Evolutionary conservation across 192 early-diverging fungal species (phyloP).

Genomic region (Entomortierella beljakovae): DNA sequence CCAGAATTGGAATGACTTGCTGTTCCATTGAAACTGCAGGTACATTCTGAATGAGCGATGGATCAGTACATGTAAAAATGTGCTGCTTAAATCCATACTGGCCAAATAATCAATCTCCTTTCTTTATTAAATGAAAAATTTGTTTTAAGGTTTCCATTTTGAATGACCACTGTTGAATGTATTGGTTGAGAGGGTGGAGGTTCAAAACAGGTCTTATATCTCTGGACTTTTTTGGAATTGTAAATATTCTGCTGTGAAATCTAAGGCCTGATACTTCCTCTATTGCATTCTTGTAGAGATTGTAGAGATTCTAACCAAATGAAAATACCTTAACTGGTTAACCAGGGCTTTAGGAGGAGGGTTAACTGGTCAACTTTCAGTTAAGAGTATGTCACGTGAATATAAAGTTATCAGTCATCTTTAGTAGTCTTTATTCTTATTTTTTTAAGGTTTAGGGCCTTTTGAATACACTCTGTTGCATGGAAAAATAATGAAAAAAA

Average conservation of each 20-base stretch:
- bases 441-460: too few species aligned
- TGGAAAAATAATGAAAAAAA: too few species aligned
- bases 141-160: conserved; percentile 8
- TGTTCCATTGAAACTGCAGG: conserved; percentile 1
- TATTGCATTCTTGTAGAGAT: neutral
- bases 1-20: conserved; percentile 1
- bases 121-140: conserved; percentile 1
- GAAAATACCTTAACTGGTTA: neutral
- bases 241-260: neutral
- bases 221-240: neutral
- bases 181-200: neutral
- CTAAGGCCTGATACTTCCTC: neutral
- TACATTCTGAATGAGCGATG: neutral
- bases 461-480: too few species aligned
- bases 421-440: too few species aligned
- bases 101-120: neutral
- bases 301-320: too few species aligned
- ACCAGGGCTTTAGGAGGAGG: neutral
- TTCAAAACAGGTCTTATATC: neutral
- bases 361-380: neutral
- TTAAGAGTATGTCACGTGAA: too few species aligned
- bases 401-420: too few species aligned
- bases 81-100: conserved; percentile 2
- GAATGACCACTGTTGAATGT: neutral
- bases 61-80: conserved; percentile 8